phyloP scores from a whole-genome alignment of 352 stramenopile species.

The Phytopythium sindhum region DNA sequence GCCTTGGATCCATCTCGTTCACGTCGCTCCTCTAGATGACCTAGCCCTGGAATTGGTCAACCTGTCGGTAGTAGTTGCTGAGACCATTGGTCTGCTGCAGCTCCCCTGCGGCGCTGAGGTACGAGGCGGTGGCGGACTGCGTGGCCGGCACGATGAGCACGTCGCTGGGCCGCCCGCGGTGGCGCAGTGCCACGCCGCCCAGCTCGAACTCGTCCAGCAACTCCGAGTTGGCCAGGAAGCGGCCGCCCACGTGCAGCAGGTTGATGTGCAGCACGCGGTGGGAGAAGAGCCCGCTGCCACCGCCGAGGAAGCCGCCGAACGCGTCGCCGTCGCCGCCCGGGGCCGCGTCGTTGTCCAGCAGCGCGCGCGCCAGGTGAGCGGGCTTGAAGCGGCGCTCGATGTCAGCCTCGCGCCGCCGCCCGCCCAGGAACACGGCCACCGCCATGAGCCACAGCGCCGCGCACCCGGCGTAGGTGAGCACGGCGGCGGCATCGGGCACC shows the following conservation, averaged over 20 bases:
- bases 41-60: neutral
- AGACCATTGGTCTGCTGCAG: neutral
- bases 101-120: neutral
- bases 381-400: slow-evolving; percentile 47
- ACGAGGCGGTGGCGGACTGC: slow-evolving; percentile 21
- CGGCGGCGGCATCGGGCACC: slow-evolving; percentile 30
- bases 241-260: slow-evolving; percentile 43
- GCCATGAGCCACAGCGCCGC: slow-evolving; percentile 32
- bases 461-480: slow-evolving; percentile 37
- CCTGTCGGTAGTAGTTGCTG: neutral
- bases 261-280: slow-evolving; percentile 41
- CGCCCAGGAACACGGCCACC: slow-evolving; percentile 33
- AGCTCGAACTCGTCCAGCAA: slow-evolving; percentile 59
- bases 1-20: neutral
- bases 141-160: slow-evolving; percentile 35
- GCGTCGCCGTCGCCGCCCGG: neutral
- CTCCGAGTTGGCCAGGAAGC: slow-evolving; percentile 50
- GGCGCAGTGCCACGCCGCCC: slow-evolving; percentile 36
- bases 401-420: slow-evolving; percentile 35
- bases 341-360: slow-evolving; percentile 27
- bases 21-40: slow-evolving; percentile 35
- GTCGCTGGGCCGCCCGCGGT: slow-evolving; percentile 34
- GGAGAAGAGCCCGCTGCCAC: slow-evolving; percentile 18
- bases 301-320: neutral
- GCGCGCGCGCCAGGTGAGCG: slow-evolving; percentile 38